Evolutionary conservation across 306 rosid genomes (phyloP), one percentile per base, ranked within the genome.

Genomic region (Arachis stenosperma): DNA sequence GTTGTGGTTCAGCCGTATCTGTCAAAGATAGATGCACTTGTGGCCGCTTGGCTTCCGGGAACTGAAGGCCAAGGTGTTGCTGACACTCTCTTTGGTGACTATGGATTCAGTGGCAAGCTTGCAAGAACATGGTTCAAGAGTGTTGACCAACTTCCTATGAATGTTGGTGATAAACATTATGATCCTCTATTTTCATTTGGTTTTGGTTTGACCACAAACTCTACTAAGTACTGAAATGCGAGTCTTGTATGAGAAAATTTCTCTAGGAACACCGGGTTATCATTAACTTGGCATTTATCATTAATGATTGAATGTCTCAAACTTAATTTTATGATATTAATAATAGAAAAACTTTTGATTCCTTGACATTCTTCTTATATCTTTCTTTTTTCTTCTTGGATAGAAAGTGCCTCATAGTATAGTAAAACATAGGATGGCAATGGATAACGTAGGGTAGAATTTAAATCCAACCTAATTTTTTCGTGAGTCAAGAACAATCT

Each of bases 21-120:
- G 6, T 79, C 86, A 27, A 60, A 71, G 70, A 75, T 86, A 43
- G 89, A 91, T 5, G 90, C 92, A n/a, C 92, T 91, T 68, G 96
- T 89, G 9, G 91, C 96, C 8, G 96, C 97, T 37, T 91, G 97
- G 97, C 97, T 91, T 67, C 97, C 97, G 0, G 97, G 97, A 14
- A 89, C 96, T n/a, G 97, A 89, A 87, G 97, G 97, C 69, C 97
- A 91, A 81, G 97, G 97, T 57, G 85, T 91, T 46, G 81, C 88
- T 39, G 96, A 93, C 33, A 50, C 82, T 48, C 73, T 88, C 41
- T 92, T 88, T 63, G 98, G 96, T 51, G 92, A 92, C 67, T 84
- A 84, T 40, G 92, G 90, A 67, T 92, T 92, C 85, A 82, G 85
- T 4, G 92, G 98, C 43, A 90, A 92, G 85, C 83, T 92, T 33